phyloP scores from a whole-genome alignment of 2,329 filamentous ascomycete genomes.

The Lachnellula cervina region DNA sequence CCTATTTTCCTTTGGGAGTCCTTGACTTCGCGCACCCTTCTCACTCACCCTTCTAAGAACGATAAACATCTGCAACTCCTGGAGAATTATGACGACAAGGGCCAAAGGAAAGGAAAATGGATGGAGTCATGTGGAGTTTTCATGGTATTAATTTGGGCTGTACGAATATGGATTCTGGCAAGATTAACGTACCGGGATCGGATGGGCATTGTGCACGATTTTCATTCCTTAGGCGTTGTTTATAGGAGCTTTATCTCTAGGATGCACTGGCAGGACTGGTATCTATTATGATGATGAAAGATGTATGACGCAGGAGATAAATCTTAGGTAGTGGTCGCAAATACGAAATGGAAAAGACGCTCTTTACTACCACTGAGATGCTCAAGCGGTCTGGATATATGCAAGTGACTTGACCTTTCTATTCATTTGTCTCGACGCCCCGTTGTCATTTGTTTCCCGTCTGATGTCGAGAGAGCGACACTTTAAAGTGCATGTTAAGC shows the following conservation, averaged over 20 bases:
- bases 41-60: background rate
- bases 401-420: background rate
- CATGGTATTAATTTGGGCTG: background rate
- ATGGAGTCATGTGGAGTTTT: background rate
- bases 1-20: slow-evolving; percentile 31
- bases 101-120: background rate
- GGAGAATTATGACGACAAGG: background rate
- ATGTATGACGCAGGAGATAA: background rate
- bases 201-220: slow-evolving; percentile 4
- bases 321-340: slow-evolving; percentile 1
- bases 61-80: no score
- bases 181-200: background rate
- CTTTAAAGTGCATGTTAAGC: no score
- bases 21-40: slow-evolving; percentile 13
- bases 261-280: background rate
- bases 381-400: background rate
- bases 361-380: background rate
- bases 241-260: slow-evolving; percentile 1
- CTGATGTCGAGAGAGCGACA: background rate
- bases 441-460: background rate
- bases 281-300: slow-evolving; percentile 8
- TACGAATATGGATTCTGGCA: slow-evolving; percentile 10
- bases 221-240: slow-evolving; percentile 15
- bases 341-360: background rate
- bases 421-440: no score